Evolutionary conservation across 441 rosid genomes (phyloP), one percentile per base, ranked within the genome.

Genomic region (Euphorbia celastroides): DNA sequence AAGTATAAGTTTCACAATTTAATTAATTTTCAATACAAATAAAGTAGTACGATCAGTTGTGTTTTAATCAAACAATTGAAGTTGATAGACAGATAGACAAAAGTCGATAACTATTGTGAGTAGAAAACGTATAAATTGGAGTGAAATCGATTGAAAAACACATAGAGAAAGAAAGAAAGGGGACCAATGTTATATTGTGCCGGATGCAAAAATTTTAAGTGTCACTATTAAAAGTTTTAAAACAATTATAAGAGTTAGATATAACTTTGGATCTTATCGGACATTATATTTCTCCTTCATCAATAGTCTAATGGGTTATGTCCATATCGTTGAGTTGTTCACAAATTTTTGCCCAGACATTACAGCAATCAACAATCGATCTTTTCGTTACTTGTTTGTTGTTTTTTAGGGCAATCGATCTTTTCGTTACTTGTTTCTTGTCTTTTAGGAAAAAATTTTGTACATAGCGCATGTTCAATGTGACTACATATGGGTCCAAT

Each of bases 151-250:
- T 57, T 57, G 14, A 60, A 28, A 12, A n/a, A n/a, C n/a, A n/a
- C n/a, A n/a, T n/a, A n/a, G 5, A 20, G 17, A 44, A 20, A 5
- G 65, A 52, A 22, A 46, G 25, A 41, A 28, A 51, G 66, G 60
- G 74, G 77, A 67, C 65, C 70, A 26, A 28, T 57, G 71, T 42
- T 34, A 57, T 27, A 12, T 41, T 25, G 8, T 78, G 70, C 67
- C 70, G 73, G 70, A 31, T 64, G 70, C 19, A 20, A 25, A 42
- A 26, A 28, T 56, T 44, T 59, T 30, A 57, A 41, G 56, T 50
- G 74, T 76, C 74, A 56, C 26, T 71, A 68, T 69, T 57, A 41
- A 41, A 54, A 65, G 38, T 64, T 69, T 67, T 23, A n/a, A 56
- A 61, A 75, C 66, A 73, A 52, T 52, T 0, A 48, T 16, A 68